A percentile compares a stretch with the other conserved stretches of the same genome.
These are phyloP conservation scores for Stachybotrys elegans DNA, from an alignment of 2,329 filamentous ascomycete genomes.

Conservation along the genomic window DNA sequence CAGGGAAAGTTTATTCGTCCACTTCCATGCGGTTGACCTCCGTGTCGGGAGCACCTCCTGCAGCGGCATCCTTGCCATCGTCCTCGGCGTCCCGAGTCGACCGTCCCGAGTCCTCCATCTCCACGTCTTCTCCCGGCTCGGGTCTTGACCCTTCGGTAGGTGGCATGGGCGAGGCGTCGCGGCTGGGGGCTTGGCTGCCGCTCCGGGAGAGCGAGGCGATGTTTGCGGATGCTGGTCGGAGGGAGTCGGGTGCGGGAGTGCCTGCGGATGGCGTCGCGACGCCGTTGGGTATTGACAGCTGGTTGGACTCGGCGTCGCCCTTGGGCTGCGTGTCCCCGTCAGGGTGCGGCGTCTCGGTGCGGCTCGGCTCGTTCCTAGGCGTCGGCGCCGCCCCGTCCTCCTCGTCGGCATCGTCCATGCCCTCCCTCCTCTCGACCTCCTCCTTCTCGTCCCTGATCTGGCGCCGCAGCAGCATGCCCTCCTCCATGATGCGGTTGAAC, in stretches of 20 bases:
- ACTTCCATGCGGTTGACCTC: conserved; percentile 61
- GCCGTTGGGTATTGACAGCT: conserved; percentile 18
- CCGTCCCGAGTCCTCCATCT: conserved; percentile 47
- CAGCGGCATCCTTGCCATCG: conserved; percentile 35
- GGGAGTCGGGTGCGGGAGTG: conserved; percentile 22
- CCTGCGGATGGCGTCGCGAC: conserved; percentile 27
- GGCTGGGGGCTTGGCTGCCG: conserved; percentile 22
- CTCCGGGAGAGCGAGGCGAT: conserved; percentile 14
- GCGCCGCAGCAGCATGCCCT: conserved; percentile 78
- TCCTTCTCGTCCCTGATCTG: conserved; percentile 94
- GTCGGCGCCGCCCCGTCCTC: conserved; percentile 50
- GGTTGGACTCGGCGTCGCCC: conserved; percentile 20
- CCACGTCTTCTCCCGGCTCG: conserved; percentile 49
- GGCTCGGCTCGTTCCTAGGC: conserved; percentile 44
- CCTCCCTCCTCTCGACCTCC: conserved; percentile 82
- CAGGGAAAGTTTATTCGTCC: conserved; percentile 33
- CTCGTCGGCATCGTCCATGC: conserved; percentile 67
- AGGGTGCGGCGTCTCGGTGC: conserved; percentile 44
- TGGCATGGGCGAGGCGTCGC: conserved; percentile 21
- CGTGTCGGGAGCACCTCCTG: conserved; percentile 42
- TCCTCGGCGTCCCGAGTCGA: conserved; percentile 33
- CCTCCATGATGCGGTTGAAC: conserved; percentile 83
- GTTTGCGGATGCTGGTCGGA: conserved; percentile 13
- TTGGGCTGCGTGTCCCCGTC: conserved; percentile 33
- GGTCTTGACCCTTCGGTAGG: conserved; percentile 25